A percentile compares a stretch with the other conserved stretches of the same genome.
These are phyloP conservation scores for Dothideomycetidae sp. DNA, from an alignment of 2,329 filamentous ascomycete species.

Conservation along the genomic window DNA sequence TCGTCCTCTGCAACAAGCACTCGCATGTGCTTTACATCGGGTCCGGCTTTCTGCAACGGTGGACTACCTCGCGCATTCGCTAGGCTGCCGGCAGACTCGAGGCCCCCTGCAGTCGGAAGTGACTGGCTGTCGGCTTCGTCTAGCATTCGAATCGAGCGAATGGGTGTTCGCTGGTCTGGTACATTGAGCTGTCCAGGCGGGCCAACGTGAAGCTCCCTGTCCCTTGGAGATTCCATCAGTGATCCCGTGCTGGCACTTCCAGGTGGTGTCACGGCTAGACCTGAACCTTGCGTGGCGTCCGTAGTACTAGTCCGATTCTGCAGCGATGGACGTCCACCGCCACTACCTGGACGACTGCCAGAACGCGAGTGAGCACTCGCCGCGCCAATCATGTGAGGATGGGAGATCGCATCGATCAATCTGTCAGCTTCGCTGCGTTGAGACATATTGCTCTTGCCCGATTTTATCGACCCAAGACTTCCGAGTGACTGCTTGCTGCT, in stretches of 20 bases:
- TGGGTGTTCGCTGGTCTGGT: slow-evolving; percentile 26
- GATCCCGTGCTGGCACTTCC: slow-evolving; percentile 14
- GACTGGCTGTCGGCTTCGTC: slow-evolving; percentile 23
- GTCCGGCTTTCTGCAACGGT: background rate
- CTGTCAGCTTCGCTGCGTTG: slow-evolving; percentile 48
- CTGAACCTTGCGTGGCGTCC: slow-evolving; percentile 7
- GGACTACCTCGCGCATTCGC: slow-evolving; percentile 4
- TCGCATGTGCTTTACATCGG: slow-evolving; percentile 34
- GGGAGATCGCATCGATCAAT: slow-evolving; percentile 57
- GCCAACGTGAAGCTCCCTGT: slow-evolving; percentile 30
- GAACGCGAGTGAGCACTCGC: slow-evolving; percentile 12
- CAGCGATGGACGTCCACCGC: slow-evolving; percentile 14
- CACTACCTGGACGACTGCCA: slow-evolving; percentile 13
- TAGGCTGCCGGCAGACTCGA: slow-evolving; percentile 5
- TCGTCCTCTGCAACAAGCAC: slow-evolving; percentile 80
- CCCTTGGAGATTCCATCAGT: slow-evolving; percentile 4
- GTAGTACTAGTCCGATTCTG: slow-evolving; percentile 18
- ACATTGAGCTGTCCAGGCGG: slow-evolving; percentile 27
- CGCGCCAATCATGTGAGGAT: slow-evolving; percentile 29
- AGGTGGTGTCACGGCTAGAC: slow-evolving; percentile 2
- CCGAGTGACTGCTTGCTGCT: slow-evolving; percentile 30
- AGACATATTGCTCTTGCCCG: slow-evolving; percentile 19
- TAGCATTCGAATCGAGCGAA: slow-evolving; percentile 34
- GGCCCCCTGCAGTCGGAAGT: slow-evolving; percentile 3
- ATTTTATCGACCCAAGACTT: slow-evolving; percentile 34